These are phyloP conservation scores for Termitomyces sp. DNA, from an alignment of 768 basidiomycete species.

Conservation along the genomic window DNA sequence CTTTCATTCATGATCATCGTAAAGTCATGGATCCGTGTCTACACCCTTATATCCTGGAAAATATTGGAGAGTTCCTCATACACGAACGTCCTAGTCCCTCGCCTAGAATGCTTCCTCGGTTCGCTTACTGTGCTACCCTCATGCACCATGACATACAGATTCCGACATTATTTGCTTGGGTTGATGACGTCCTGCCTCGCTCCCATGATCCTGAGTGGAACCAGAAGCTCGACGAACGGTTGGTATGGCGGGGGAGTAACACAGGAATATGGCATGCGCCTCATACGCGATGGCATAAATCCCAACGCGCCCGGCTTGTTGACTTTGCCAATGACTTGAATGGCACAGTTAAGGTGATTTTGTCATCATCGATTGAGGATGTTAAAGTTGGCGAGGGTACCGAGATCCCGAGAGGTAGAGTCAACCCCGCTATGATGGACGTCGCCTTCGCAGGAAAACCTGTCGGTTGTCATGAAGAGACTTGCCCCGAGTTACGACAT, in stretches of 20 bases:
- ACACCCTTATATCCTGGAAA: conserved; percentile 25
- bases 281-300: conserved; percentile 29
- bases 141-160: conserved; percentile 43
- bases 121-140: conserved; percentile 33
- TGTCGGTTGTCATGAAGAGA: conserved; percentile 29
- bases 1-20: conserved; percentile 33
- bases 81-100: conserved; percentile 24
- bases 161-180: conserved; percentile 31
- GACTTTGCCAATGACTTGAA: conserved; percentile 25
- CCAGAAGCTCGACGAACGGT: conserved; percentile 41
- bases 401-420: conserved; percentile 16
- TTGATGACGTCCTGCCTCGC: conserved; percentile 21
- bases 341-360: conserved; percentile 26
- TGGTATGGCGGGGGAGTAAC: conserved; percentile 61
- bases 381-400: conserved; percentile 25
- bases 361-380: conserved; percentile 11
- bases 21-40: conserved; percentile 33
- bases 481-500: conserved; percentile 31
- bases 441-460: conserved; percentile 41
- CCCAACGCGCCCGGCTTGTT: conserved; percentile 37
- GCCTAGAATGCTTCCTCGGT: conserved; percentile 29
- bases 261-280: conserved; percentile 45
- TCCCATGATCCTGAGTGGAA: conserved; percentile 53
- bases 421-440: conserved; percentile 46
- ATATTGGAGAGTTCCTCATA: conserved; percentile 35